These are phyloP conservation scores for Astragalus membranaceus DNA, from an alignment of 306 rosid species.

Conservation along the genomic window DNA sequence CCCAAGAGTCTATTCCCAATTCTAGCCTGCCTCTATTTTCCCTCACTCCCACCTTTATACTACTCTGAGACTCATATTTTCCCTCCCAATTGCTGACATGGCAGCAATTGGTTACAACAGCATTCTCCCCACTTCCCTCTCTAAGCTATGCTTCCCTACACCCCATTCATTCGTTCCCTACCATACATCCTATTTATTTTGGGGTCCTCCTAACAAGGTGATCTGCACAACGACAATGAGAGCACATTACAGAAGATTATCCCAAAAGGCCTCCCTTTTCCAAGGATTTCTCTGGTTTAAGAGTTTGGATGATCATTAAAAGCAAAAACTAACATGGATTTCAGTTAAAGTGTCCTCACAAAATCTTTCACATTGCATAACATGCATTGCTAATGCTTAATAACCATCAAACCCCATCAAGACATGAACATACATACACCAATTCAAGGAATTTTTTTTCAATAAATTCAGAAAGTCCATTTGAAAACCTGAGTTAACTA, in stretches of 20 bases:
- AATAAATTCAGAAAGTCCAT: not conserved
- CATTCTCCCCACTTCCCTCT: too few relatives aligned
- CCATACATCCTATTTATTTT: too few relatives aligned
- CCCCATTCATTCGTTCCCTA: too few relatives aligned
- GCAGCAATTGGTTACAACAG: too few relatives aligned
- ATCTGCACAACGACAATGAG: too few relatives aligned
- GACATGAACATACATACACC: not conserved
- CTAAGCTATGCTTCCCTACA: too few relatives aligned
- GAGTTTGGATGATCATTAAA: not conserved
- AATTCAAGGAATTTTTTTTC: not conserved
- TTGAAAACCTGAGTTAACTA: not conserved
- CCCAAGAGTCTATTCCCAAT: too few relatives aligned
- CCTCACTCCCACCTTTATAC: too few relatives aligned
- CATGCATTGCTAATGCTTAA: not conserved
- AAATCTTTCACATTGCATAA: not conserved
- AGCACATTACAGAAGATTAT: not conserved
- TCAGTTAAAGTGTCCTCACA: not conserved
- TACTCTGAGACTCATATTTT: too few relatives aligned
- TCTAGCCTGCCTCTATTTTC: too few relatives aligned
- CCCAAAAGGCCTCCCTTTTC: not conserved
- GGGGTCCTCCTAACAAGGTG: too few relatives aligned
- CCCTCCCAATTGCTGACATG: too few relatives aligned
- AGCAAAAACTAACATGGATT: not conserved
- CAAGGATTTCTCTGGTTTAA: not conserved
- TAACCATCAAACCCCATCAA: not conserved